Evolutionary conservation across 805 yeast species (phyloP), one percentile per base, ranked within the genome.

Genomic region (Suhomyces vadensis): DNA sequence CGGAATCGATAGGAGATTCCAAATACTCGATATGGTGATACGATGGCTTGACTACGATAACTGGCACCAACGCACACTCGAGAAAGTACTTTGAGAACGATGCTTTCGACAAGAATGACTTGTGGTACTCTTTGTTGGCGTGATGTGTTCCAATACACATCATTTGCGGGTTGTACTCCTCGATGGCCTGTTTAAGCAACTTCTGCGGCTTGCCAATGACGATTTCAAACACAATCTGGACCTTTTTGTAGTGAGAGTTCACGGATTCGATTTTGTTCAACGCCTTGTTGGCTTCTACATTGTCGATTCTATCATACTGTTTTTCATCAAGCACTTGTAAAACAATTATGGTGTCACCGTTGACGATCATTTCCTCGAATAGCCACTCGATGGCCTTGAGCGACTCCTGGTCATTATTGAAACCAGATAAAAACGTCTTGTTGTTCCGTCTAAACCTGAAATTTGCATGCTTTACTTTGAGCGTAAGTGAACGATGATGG

Each of bases 21-120:
- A 71, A 58, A 25, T 44, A 48, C 43, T 64, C 71, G n/a, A 52
- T 50, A 43, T 63, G 60, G 33, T 60, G 55, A 49, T 69, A 68
- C 21, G 56, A 55, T 1, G 77, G 74, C 49, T 71, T 71, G 3
- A 71, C 75, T 10, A 70, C 57, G 33, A 71, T 69, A 23, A 71
- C 75, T 7, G 77, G 77, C 2, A 71, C 74, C 46, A 69, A 57
- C 0, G 75, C 74, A 51, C 64, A 71, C 53, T 71, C 71, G 35
- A 71, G 54, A 39, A 71, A 71, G 47, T 68, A 64, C 50, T 69
- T 67, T 14, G 73, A 65, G 26, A 69, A 53, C 5, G 74, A 63
- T 2, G 69, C 47, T 42, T 65, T 68, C 20, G 65, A 51, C 36
- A 69, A 56, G 31, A 71, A 55, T 10, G 61, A 52, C 47, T 55